phyloP scores from a whole-genome alignment of 2,329 filamentous ascomycete genomes.

The Acrodontium crateriforme region DNA sequence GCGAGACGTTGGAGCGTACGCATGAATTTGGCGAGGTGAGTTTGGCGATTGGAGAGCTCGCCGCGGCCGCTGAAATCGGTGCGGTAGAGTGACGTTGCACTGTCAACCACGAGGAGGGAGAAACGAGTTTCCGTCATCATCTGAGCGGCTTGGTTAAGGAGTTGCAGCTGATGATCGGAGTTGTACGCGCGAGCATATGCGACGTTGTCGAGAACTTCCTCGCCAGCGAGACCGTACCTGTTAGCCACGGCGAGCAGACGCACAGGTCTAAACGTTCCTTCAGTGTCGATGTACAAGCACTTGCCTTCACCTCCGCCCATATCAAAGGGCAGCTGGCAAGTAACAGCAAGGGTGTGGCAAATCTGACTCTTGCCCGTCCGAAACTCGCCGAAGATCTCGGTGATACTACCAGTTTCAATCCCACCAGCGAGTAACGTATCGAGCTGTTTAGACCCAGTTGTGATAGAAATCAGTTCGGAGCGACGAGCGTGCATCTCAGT shows the following conservation, averaged over 20 bases:
- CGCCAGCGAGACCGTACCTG: constrained; percentile 83
- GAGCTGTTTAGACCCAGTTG: constrained; percentile 92
- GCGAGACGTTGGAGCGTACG: constrained; percentile 64
- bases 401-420: constrained; percentile 93
- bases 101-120: constrained; percentile 89
- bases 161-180: constrained; percentile 89
- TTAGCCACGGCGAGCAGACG: constrained; percentile 84
- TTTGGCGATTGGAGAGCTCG: constrained; percentile 86
- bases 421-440: constrained; percentile 90
- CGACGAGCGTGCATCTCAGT: constrained; percentile 97
- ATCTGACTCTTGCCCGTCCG: constrained; percentile 97
- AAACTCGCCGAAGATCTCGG: constrained; percentile 96
- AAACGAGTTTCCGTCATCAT: constrained; percentile 99
- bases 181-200: constrained; percentile 98
- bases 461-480: constrained; percentile 95
- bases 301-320: constrained; percentile 99
- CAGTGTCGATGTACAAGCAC: constrained; percentile 95
- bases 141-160: constrained; percentile 84
- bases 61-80: constrained; percentile 96
- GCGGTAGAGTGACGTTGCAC: constrained; percentile 85
- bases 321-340: constrained; percentile 92
- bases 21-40: constrained; percentile 80
- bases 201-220: constrained; percentile 96
- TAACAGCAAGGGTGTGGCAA: constrained; percentile 95
- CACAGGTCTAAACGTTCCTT: constrained; percentile 89